phyloP scores from a whole-genome alignment of 371 early-diverging fungal genomes.

The Apophysomyces sp. region DNA sequence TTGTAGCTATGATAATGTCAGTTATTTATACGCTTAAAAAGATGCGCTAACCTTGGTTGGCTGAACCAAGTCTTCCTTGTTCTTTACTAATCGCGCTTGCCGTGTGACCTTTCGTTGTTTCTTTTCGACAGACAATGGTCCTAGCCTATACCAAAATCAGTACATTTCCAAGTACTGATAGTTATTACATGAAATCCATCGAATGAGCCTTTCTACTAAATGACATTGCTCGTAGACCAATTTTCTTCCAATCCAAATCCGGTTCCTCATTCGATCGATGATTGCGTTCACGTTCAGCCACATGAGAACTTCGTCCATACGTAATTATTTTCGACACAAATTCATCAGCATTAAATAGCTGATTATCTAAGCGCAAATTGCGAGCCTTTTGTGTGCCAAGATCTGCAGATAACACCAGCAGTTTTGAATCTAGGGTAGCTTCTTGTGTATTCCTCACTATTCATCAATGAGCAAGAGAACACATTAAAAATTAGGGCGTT shows the following conservation, averaged over 20 bases:
- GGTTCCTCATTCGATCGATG: constrained; percentile 1
- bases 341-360: constrained; percentile 71
- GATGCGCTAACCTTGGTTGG: constrained; percentile 30
- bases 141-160: constrained; percentile 44
- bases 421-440: constrained; percentile 83
- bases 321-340: constrained; percentile 63
- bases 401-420: constrained; percentile 74
- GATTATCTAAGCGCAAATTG: constrained; percentile 67
- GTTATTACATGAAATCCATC: constrained; percentile 72
- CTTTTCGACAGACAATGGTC: constrained; percentile 65
- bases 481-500: not conserved
- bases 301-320: constrained; percentile 22
- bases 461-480: not conserved
- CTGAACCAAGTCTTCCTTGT: constrained; percentile 40
- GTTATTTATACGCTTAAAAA: constrained; percentile 7
- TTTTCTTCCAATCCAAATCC: constrained; percentile 59
- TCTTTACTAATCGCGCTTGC: constrained; percentile 36
- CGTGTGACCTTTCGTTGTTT: constrained; percentile 47
- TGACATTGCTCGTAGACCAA: constrained; percentile 59
- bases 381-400: constrained; percentile 76
- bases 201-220: constrained; percentile 59
- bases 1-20: constrained; percentile 45
- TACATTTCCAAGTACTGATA: not conserved
- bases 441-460: constrained; percentile 78
- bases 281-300: constrained; percentile 1